Base-by-base conservation (phyloP, 192 early-diverging fungal species). In the Podila epigama region DNA sequence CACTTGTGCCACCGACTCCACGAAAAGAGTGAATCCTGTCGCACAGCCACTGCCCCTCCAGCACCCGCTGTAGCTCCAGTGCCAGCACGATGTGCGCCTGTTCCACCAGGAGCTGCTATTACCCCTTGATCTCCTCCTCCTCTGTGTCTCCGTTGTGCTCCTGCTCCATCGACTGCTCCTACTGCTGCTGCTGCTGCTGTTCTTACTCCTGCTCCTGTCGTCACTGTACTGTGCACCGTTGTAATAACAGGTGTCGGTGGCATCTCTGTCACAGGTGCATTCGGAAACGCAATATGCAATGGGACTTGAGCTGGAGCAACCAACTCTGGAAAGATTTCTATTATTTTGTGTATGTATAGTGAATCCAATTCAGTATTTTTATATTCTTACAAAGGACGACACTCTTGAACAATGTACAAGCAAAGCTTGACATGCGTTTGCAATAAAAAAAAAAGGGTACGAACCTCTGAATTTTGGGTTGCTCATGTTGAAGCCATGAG, bases 291-390 rank as follows among this genome's bases (percentile, higher is more conserved):
- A 35, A 72, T 56, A 39, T 83, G 77, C 33, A 83, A 44, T 13
- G 83, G 84, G 15, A 78, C 73, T 8, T 80, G 70, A 37, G 81
- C 81, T 5, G 84, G 58, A 11, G 86, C 87, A 63, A 93, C 93
- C 52, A 97, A 81, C 68, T 96, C 95, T 13, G 95, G 93, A 73
- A 95, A 97, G 18, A 94, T 73, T 8, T 91, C 94, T 91, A 80
- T 29, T 36, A 32, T 3, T 36, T 31, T 34, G 13, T 37, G 35
- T 4, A 55, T 3, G 10, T 39, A 70, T 15, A 52, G n/a, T 27
- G 11, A 72, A n/a, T 29, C 32, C 16, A 62, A 53, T n/a, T 29
- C 51, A 65, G 54, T 27, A 70, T 57, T 44, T 25, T 33, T 18
- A 16, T 12, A 29, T 52, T 25, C 8, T 58, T 51, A 7, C 20